Percentiles rank a stretch among this genome's conserved stretches.
These are phyloP conservation scores for Inga laurina DNA, from an alignment of 306 rosid genomes.

Conservation along the genomic window DNA sequence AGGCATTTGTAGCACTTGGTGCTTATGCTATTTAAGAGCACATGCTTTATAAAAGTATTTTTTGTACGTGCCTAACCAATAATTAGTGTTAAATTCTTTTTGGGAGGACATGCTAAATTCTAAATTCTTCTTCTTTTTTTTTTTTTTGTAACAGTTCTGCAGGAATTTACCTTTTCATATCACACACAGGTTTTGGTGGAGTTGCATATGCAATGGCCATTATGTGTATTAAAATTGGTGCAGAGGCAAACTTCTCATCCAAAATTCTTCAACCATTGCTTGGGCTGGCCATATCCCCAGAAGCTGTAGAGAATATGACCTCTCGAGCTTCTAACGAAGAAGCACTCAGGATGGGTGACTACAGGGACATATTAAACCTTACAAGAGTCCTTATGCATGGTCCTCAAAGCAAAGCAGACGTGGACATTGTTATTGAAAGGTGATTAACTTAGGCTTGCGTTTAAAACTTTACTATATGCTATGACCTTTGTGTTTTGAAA, in stretches of 20 bases:
- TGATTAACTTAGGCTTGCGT: slow-evolving; percentile 26
- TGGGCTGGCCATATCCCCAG: slow-evolving; percentile 35
- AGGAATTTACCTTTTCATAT: slow-evolving; percentile 78
- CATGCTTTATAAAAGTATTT: not conserved
- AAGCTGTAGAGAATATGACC: slow-evolving; percentile 43
- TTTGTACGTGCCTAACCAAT: slow-evolving; percentile 14
- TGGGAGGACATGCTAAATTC: not conserved
- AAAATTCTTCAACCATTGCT: slow-evolving; percentile 46
- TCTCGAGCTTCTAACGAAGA: slow-evolving; percentile 62
- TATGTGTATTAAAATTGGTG: slow-evolving; percentile 64
- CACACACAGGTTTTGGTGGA: slow-evolving; percentile 97
- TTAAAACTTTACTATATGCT: not conserved
- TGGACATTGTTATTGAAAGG: slow-evolving; percentile 83
- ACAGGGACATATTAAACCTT: slow-evolving; percentile 91
- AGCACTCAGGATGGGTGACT: slow-evolving; percentile 79
- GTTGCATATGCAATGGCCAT: slow-evolving; percentile 88
- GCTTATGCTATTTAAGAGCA: slow-evolving; percentile 6
- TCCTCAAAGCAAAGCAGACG: slow-evolving; percentile 91
- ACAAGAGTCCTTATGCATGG: slow-evolving; percentile 81
- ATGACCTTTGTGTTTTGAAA: not conserved
- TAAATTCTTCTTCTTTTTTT: not conserved
- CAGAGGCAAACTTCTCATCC: slow-evolving; percentile 50
- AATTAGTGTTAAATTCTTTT: slow-evolving; percentile 24
- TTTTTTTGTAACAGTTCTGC: slow-evolving; percentile 55
- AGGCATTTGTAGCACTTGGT: slow-evolving; percentile 24